phyloP scores from a whole-genome alignment of 352 stramenopile species.

The Globisporangium paddicum region DNA sequence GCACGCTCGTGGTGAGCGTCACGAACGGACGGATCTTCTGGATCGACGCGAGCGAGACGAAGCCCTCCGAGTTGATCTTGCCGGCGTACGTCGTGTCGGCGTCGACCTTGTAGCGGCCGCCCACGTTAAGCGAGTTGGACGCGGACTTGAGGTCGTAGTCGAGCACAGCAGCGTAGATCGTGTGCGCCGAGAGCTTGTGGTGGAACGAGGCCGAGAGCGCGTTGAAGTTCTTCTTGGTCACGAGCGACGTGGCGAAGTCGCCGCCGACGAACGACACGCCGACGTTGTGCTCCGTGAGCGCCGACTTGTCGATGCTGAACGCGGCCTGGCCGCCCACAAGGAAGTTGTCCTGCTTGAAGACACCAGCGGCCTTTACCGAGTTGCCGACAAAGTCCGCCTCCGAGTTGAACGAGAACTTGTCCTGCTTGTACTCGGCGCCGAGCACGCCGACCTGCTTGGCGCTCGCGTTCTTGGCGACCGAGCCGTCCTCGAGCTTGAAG shows the following conservation, averaged over 20 bases:
- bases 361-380: slow-evolving; percentile 49
- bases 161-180: slow-evolving; percentile 70
- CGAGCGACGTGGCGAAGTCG: slow-evolving; percentile 67
- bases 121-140: slow-evolving; percentile 73
- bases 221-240: slow-evolving; percentile 82
- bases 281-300: slow-evolving; percentile 74
- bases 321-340: slow-evolving; percentile 60
- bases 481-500: slow-evolving; percentile 82
- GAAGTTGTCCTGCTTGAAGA: slow-evolving; percentile 60
- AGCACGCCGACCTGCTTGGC: slow-evolving; percentile 71
- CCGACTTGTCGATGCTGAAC: slow-evolving; percentile 82
- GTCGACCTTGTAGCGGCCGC: slow-evolving; percentile 73
- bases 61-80: slow-evolving; percentile 82
- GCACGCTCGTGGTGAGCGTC: slow-evolving; percentile 68
- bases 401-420: slow-evolving; percentile 63
- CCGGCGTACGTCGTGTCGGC: slow-evolving; percentile 72
- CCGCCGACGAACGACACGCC: slow-evolving; percentile 59
- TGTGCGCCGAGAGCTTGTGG: slow-evolving; percentile 74
- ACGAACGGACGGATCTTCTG: slow-evolving; percentile 76
- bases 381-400: slow-evolving; percentile 76
- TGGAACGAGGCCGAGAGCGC: slow-evolving; percentile 77
- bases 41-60: slow-evolving; percentile 70
- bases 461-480: slow-evolving; percentile 66
- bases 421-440: slow-evolving; percentile 76
- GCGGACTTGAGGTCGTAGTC: slow-evolving; percentile 84